Percentiles rank a stretch among this genome's conserved stretches.
Conservation (phyloP, 164 flowering plant species). For the Liquidambar formosana region DNA sequence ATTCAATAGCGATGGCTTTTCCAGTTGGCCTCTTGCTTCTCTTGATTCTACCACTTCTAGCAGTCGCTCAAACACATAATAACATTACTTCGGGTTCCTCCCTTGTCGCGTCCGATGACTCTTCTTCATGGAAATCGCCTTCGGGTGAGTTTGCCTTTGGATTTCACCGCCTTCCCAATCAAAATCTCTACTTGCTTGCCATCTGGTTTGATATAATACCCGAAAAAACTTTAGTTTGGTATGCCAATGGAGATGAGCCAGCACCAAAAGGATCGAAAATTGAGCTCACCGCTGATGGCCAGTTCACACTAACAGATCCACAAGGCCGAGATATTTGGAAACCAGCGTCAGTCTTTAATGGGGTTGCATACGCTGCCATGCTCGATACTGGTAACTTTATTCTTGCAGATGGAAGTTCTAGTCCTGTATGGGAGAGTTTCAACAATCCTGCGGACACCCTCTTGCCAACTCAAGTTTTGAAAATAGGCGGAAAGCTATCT, state of each 20-base stretch:
- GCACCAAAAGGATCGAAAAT: no score
- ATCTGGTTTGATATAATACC: conserved; percentile 10
- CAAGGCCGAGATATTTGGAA: no score
- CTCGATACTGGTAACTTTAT: conserved; percentile 5
- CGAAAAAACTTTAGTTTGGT: conserved; percentile 5
- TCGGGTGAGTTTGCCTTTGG: conserved; percentile 9
- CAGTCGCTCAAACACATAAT: background rate
- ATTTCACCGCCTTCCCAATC: background rate
- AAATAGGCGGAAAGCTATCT: background rate
- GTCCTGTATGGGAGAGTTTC: conserved; percentile 1
- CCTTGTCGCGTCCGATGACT: background rate
- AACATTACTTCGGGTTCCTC: conserved; percentile 3
- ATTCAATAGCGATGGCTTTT: background rate
- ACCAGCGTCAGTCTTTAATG: background rate
- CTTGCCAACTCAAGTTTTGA: background rate
- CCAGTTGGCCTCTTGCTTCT: background rate
- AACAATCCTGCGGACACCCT: background rate
- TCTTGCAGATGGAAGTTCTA: background rate
- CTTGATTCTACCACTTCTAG: background rate
- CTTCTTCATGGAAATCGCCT: background rate
- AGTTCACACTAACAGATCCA: background rate
- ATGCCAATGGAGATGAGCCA: no score
- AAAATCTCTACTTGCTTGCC: conserved; percentile 2
- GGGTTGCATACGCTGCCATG: conserved; percentile 1
- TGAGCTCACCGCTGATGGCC: background rate